Percentiles rank a stretch among this genome's conserved stretches.
phyloP scores from a whole-genome alignment of 257 asterid species.

The Nicotiana paniculata region DNA sequence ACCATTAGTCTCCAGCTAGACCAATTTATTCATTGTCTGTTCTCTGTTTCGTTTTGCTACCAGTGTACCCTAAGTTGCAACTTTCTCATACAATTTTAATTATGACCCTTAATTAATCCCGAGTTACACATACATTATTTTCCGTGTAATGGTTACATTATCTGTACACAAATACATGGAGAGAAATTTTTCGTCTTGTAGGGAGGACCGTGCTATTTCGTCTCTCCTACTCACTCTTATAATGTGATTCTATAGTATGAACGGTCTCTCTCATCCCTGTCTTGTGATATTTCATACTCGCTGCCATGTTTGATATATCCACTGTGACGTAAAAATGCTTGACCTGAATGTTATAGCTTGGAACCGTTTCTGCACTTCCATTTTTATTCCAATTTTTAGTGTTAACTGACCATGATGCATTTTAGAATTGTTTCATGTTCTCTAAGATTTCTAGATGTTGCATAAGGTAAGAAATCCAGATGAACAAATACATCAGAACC shows the following conservation, averaged over 20 bases:
- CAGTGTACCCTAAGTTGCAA: not conserved
- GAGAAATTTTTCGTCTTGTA: not conserved
- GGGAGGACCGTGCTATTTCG: not conserved
- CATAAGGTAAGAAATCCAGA: not conserved
- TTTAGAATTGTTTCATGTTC: not conserved
- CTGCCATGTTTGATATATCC: not conserved
- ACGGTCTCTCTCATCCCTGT: not conserved
- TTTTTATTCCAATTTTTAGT: not conserved
- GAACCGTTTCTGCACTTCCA: not conserved
- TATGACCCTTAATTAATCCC: not conserved
- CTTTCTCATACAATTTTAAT: not conserved
- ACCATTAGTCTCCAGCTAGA: not conserved
- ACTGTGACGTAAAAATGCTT: not conserved
- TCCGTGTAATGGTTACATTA: not conserved
- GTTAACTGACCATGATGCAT: not conserved
- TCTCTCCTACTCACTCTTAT: not conserved
- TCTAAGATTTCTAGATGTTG: not conserved
- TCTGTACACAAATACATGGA: not conserved
- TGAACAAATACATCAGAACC: not conserved
- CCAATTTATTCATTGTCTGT: not conserved
- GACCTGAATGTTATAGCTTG: not conserved
- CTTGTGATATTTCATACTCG: too few species aligned
- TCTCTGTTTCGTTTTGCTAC: not conserved
- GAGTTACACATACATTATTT: not conserved
- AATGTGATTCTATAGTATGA: not conserved